These are phyloP conservation scores for Rhodotorula kratochvilovae DNA, from an alignment of 768 basidiomycete species.

Conservation along the genomic window DNA sequence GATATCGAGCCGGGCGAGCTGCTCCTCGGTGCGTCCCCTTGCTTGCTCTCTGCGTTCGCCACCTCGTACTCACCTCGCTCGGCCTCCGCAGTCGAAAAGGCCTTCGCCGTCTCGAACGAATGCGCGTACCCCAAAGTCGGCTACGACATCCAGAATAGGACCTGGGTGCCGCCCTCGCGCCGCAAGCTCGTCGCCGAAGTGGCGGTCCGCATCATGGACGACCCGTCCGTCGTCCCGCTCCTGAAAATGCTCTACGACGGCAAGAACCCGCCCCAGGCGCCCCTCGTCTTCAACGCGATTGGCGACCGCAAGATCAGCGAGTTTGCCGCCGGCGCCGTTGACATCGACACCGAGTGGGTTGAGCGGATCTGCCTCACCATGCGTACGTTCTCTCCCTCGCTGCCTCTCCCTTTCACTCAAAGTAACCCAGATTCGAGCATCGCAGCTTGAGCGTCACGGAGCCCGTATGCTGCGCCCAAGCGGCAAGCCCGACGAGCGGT, in stretches of 20 bases:
- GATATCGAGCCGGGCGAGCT: constrained; percentile 19
- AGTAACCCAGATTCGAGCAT: not conserved
- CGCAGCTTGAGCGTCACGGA: too few species aligned
- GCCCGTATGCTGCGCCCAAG: too few species aligned
- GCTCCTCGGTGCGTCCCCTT: constrained; percentile 33
- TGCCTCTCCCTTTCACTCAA: fast-evolving
- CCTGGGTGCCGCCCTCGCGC: not conserved
- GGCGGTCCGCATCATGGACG: constrained; percentile 43
- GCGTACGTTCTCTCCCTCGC: constrained; percentile 20
- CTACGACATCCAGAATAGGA: not conserved
- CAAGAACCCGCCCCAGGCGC: not conserved
- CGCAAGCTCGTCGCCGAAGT: not conserved
- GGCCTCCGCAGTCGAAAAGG: not conserved
- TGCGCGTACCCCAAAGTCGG: constrained; percentile 46
- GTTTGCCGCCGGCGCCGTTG: not conserved
- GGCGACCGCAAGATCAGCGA: not conserved
- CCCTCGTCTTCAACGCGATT: not conserved
- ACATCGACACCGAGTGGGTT: constrained; percentile 44
- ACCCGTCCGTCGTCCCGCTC: not conserved
- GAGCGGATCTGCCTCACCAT: constrained; percentile 43
- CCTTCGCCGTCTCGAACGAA: not conserved
- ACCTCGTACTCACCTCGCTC: constrained; percentile 39
- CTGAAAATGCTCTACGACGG: not conserved
- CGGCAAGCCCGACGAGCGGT: too few species aligned
- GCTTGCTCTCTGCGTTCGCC: fast-evolving